Conservation (phyloP, 2,329 filamentous ascomycete species). For the Fusarium burgessii region DNA sequence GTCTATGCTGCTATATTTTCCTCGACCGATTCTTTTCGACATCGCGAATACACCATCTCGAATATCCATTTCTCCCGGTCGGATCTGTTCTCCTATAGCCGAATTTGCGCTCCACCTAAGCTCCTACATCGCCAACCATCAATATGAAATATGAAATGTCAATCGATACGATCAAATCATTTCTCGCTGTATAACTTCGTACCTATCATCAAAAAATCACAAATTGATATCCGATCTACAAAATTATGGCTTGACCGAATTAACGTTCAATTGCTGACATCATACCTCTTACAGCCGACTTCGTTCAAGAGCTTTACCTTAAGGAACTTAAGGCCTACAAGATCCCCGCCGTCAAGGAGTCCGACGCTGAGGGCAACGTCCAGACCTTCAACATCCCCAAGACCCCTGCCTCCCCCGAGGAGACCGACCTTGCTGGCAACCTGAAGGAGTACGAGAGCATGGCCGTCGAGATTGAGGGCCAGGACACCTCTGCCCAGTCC, state of each 20-base stretch:
- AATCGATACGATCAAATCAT: not conserved
- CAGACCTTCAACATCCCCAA: slow-evolving; percentile 86
- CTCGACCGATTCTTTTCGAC: not conserved
- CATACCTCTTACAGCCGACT: slow-evolving; percentile 75
- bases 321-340: slow-evolving; percentile 97
- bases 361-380: slow-evolving; percentile 90
- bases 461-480: slow-evolving; percentile 93
- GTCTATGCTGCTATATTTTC: slow-evolving; percentile 5
- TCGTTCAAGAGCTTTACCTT: slow-evolving; percentile 98
- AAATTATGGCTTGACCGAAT: slow-evolving; percentile 4
- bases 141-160: slow-evolving; percentile 1
- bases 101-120: slow-evolving; percentile 47
- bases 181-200: not conserved
- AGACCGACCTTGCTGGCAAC: slow-evolving; percentile 90
- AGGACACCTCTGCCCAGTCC: slow-evolving; percentile 72
- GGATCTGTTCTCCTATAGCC: slow-evolving; percentile 43
- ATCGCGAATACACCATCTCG: slow-evolving; percentile 13
- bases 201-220: not conserved
- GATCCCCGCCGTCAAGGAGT: slow-evolving; percentile 82
- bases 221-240: not conserved
- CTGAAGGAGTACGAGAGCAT: slow-evolving; percentile 95
- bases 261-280: slow-evolving; percentile 45
- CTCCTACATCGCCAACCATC: slow-evolving; percentile 44
- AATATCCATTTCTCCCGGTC: slow-evolving; percentile 30
- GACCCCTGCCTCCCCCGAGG: slow-evolving; percentile 89